A percentile compares a stretch with the other conserved stretches of the same genome.
phyloP scores from a whole-genome alignment of 495 filamentous ascomycete genomes.

The Xylaria nigripes region DNA sequence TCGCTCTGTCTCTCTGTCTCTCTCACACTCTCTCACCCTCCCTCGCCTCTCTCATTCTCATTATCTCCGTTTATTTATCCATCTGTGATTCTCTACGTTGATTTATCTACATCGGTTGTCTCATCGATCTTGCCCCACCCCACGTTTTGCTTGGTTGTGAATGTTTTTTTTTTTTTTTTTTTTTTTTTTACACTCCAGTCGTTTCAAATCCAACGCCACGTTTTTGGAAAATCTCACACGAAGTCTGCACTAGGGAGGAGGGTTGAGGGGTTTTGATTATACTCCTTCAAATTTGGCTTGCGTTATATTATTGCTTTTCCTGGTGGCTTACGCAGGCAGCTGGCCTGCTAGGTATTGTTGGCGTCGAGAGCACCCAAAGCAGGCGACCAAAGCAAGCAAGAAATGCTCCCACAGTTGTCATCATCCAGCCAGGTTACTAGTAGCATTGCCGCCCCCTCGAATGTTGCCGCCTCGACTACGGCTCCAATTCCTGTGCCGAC shows the following conservation, averaged over 20 bases:
- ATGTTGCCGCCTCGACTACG: slow-evolving; percentile 4
- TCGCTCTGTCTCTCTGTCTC: background rate
- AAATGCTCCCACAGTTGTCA: slow-evolving; percentile 9
- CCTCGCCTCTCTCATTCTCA: background rate
- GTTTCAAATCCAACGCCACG: background rate
- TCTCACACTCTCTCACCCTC: too few relatives aligned
- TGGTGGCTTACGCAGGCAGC: slow-evolving; percentile 2
- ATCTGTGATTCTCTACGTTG: background rate
- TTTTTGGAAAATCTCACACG: background rate
- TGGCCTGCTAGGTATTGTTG: background rate
- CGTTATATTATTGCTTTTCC: background rate
- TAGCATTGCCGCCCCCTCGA: slow-evolving; percentile 9
- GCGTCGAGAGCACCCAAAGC: background rate
- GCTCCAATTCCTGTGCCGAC: slow-evolving; percentile 9
- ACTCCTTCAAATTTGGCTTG: background rate
- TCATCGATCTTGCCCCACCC: background rate
- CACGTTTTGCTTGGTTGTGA: background rate
- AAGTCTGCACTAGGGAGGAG: background rate
- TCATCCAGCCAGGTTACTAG: slow-evolving; percentile 7
- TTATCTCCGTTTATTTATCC: background rate
- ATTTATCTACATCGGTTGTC: background rate
- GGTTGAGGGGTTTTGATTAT: background rate
- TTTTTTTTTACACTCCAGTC: background rate
- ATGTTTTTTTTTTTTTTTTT: background rate
- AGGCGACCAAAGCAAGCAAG: slow-evolving; percentile 1